phyloP scores from a whole-genome alignment of 108 stramenopile species.

The Skeletonema menzelii region DNA sequence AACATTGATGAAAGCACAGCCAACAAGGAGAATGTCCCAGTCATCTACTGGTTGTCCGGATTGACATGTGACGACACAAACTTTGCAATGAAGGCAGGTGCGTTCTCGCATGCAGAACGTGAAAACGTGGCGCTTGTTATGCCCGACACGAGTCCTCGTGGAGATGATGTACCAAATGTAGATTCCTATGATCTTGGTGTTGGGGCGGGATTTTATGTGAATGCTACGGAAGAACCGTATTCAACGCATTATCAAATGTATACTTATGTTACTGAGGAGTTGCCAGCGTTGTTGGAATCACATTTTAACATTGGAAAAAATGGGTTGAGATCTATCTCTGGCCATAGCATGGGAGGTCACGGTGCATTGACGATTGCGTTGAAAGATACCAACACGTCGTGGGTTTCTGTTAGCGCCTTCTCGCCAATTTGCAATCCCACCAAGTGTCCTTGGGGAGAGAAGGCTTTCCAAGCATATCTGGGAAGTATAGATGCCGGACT shows the following conservation, averaged over 20 bases:
- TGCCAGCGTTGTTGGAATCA: slow-evolving; percentile 70
- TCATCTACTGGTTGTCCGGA: slow-evolving; percentile 87
- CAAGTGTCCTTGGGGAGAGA: slow-evolving; percentile 94
- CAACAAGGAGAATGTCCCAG: slow-evolving; percentile 57
- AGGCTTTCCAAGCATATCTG: slow-evolving; percentile 94
- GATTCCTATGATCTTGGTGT: slow-evolving; percentile 94
- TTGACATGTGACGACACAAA: slow-evolving; percentile 95
- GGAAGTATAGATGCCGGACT: slow-evolving; percentile 80
- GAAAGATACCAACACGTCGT: slow-evolving; percentile 49
- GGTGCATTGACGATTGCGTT: slow-evolving; percentile 84
- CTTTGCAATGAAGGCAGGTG: slow-evolving; percentile 91
- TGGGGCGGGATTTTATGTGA: slow-evolving; percentile 97
- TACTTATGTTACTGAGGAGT: slow-evolving; percentile 89
- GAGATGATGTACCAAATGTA: slow-evolving; percentile 78
- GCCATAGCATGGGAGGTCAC: slow-evolving; percentile 96
- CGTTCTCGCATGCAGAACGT: slow-evolving; percentile 72
- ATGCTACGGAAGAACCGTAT: slow-evolving; percentile 89
- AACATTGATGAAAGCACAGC: slow-evolving; percentile 1
- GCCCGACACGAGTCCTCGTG: slow-evolving; percentile 96
- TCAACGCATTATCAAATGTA: slow-evolving; percentile 94
- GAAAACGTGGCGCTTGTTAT: slow-evolving; percentile 90
- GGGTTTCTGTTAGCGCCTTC: slow-evolving; percentile 87
- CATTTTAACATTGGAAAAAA: slow-evolving; percentile 56
- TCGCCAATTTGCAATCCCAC: slow-evolving; percentile 96
- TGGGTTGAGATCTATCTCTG: slow-evolving; percentile 68